These are phyloP conservation scores for Diplodia mutila DNA, from an alignment of 2,329 filamentous ascomycete genomes.

Conservation along the genomic window DNA sequence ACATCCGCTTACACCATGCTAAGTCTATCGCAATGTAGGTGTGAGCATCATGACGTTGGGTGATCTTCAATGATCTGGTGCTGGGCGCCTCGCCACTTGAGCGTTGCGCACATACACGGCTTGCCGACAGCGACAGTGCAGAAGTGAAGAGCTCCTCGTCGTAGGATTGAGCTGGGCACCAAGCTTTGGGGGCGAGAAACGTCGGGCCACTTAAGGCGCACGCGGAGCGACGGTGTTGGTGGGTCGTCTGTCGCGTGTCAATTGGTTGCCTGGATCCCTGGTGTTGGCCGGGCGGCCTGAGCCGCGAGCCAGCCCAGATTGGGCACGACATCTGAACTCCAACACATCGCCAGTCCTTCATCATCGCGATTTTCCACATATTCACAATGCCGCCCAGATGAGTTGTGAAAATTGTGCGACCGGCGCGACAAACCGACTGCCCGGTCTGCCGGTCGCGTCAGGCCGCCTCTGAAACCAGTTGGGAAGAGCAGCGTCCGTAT, in stretches of 20 bases:
- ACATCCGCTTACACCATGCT: too few species aligned
- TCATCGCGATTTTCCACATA: background rate
- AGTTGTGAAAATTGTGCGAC: background rate
- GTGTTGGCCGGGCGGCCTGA: background rate
- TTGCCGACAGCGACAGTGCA: background rate
- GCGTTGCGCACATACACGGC: background rate
- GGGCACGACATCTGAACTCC: background rate
- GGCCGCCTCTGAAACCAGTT: background rate
- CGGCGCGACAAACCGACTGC: background rate
- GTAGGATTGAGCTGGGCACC: background rate
- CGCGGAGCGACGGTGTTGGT: background rate
- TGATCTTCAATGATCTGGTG: background rate
- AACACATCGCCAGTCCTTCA: background rate
- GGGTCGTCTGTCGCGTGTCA: background rate
- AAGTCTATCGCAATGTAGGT: background rate
- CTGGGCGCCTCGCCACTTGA: background rate
- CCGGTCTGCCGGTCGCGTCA: background rate
- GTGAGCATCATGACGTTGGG: background rate
- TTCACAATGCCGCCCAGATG: background rate
- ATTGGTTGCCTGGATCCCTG: background rate
- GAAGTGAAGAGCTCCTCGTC: background rate
- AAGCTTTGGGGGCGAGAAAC: background rate
- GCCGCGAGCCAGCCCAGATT: background rate
- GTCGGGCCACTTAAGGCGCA: background rate
- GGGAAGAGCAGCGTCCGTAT: background rate